Conservation (phyloP, 2,329 filamentous ascomycete genomes). For the Aspergillus melleus region DNA sequence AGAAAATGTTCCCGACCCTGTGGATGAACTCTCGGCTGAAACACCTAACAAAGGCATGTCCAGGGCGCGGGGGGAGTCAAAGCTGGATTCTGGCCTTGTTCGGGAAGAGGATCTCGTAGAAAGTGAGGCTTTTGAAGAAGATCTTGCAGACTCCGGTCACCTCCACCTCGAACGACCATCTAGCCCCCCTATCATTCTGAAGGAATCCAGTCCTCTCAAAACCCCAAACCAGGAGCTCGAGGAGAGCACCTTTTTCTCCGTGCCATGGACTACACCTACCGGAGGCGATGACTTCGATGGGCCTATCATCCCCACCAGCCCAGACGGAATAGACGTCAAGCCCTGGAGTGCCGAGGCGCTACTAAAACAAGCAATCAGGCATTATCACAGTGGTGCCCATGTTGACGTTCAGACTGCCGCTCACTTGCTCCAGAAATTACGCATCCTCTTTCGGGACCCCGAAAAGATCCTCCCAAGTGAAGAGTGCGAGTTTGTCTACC, state of each 20-base stretch:
- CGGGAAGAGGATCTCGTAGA: slow-evolving; percentile 20
- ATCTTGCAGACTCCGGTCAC: slow-evolving; percentile 21
- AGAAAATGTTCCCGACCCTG: slow-evolving; percentile 18
- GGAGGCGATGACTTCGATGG: slow-evolving; percentile 23
- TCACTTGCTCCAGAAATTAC: slow-evolving; percentile 43
- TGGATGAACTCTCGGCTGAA: slow-evolving; percentile 20
- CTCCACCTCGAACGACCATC: slow-evolving; percentile 48
- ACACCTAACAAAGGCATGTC: slow-evolving; percentile 1
- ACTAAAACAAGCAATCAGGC: slow-evolving; percentile 39
- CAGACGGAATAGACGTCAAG: slow-evolving; percentile 31
- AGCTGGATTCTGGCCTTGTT: slow-evolving; percentile 13
- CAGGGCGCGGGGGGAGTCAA: slow-evolving; percentile 9
- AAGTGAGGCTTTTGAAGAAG: slow-evolving; percentile 28
- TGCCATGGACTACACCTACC: slow-evolving; percentile 12
- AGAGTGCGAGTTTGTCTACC: slow-evolving; percentile 57
- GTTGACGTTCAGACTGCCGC: slow-evolving; percentile 44
- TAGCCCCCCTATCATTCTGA: slow-evolving; percentile 37
- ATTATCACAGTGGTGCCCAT: slow-evolving; percentile 40
- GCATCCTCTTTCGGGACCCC: slow-evolving; percentile 38
- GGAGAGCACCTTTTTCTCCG: background rate
- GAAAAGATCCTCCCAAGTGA: slow-evolving; percentile 41
- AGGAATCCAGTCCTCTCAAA: slow-evolving; percentile 35
- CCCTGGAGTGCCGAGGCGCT: slow-evolving; percentile 43
- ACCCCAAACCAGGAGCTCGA: slow-evolving; percentile 9
- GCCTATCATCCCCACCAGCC: slow-evolving; percentile 32